Base-by-base conservation (phyloP, 1,284 basidiomycete species). In the Cutaneotrichosporon mucoides region DNA sequence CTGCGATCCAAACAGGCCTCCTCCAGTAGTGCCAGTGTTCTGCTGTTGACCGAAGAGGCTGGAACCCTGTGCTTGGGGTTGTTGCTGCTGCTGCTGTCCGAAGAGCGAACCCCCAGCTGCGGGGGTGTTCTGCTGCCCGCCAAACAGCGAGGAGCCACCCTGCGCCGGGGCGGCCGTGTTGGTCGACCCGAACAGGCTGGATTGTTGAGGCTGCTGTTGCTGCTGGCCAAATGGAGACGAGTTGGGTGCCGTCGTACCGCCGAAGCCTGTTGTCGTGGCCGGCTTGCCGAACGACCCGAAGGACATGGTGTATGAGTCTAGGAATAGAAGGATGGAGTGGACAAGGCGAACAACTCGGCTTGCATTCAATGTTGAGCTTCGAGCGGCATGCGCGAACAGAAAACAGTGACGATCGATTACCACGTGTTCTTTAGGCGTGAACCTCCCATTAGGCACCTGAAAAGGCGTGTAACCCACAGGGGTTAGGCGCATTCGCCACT, bases 11-110 rank as follows among this genome's bases (percentile, higher is more conserved):
- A 65, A 65, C n/a, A 65, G 51, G 3, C 61, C 57, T 9, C 57
- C 54, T n/a, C 41, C 47, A 12, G 48, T 47, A 9, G 41, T 56
- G 3, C 53, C 38, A 9, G 45, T 24, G 24, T 48, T 15, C 24
- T 51, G 49, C 38, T 51, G 49, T 11, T 38, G 38, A 11, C 48
- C 54, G 16, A 55, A 55, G 12, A 55, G 46, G 7, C 46, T 42
- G 15, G 55, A 45, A 7, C 38, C 49, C 24, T 24, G 24, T 24
- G 11, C 46, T 37, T 16, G 56, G 44, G 12, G 58, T 24, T 33
- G 59, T 46, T 36, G 59, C 46, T 45, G 59, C 35, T 53, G 53
- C 40, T 62, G 61, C 42, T 63, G 65, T 13, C 68, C 69, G 41
- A 71, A 69, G 16, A 69, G 53, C 4, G 65, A 64, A 4, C 55